Evolutionary conservation across 2,329 filamentous ascomycete species (phyloP).

Genomic region (Tolypocladium ophioglossoides): DNA sequence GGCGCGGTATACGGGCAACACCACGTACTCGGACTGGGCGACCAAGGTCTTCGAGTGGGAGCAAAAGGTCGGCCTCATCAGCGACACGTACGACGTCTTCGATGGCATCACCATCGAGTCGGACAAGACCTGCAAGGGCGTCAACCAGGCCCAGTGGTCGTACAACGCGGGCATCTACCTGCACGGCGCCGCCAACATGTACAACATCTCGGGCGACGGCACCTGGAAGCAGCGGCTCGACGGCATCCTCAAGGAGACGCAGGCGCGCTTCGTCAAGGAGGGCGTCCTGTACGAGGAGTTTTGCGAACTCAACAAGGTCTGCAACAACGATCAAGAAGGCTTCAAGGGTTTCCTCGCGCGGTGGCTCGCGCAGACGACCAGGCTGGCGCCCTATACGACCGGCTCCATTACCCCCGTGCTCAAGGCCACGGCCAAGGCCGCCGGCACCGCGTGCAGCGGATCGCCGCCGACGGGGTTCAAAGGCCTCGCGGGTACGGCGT

Average conservation of each 20-base stretch:
- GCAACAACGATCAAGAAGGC: conserved; percentile 60
- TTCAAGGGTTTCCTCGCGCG: conserved; percentile 70
- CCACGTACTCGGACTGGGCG: conserved; percentile 70
- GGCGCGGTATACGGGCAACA: conserved; percentile 67
- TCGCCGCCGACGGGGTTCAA: conserved; percentile 30
- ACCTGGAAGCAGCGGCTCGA: conserved; percentile 48
- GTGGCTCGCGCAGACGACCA: conserved; percentile 48
- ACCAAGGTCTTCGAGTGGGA: conserved; percentile 61
- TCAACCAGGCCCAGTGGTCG: conserved; percentile 53
- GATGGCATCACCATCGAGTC: conserved; percentile 32
- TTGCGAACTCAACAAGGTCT: conserved; percentile 51
- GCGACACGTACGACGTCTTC: conserved; percentile 40
- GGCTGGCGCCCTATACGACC: conserved; percentile 43
- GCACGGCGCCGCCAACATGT: conserved; percentile 50
- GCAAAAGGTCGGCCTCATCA: conserved; percentile 43
- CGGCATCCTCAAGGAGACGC: conserved; percentile 43
- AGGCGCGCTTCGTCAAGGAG: conserved; percentile 41
- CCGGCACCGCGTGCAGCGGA: conserved; percentile 40
- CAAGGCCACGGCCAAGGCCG: conserved; percentile 37
- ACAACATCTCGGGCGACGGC: conserved; percentile 43
- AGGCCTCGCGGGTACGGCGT: conserved; percentile 48
- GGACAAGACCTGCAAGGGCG: conserved; percentile 34
- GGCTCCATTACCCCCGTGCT: conserved; percentile 41
- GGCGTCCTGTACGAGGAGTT: conserved; percentile 52
- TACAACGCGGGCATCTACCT: conserved; percentile 61